A percentile compares a stretch with the other conserved stretches of the same genome.
Evolutionary conservation across 805 yeast species (phyloP).

Genomic region (Ascoidea tarda): DNA sequence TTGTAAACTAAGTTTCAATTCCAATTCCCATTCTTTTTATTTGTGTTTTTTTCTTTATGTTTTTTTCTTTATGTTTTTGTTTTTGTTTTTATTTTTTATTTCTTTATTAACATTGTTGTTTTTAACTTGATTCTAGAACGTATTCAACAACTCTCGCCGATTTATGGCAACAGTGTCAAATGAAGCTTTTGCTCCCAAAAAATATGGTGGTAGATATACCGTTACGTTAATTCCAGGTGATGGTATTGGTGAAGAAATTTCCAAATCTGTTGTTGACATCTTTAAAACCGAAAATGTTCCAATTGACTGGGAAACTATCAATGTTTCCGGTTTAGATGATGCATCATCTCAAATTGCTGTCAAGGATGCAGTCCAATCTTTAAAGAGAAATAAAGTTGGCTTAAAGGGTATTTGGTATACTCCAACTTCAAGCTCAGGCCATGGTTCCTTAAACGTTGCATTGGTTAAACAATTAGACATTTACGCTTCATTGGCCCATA

Average conservation of each 20-base stretch:
- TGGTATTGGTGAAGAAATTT: constrained; percentile 94
- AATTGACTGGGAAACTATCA: constrained; percentile 82
- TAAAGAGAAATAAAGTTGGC: constrained; percentile 94
- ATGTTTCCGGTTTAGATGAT: constrained; percentile 43
- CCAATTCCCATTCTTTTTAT: too few species aligned
- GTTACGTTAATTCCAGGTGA: constrained; percentile 97
- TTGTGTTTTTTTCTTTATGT: too few species aligned
- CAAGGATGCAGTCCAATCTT: constrained; percentile 74
- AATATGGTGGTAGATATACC: constrained; percentile 88
- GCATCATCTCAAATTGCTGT: constrained; percentile 25
- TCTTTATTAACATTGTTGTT: too few species aligned
- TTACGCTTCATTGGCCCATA: constrained; percentile 87
- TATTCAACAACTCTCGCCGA: background rate
- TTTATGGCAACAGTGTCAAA: background rate
- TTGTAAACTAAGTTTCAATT: too few species aligned
- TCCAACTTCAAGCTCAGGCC: constrained; percentile 54
- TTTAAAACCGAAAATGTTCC: constrained; percentile 83
- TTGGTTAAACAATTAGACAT: constrained; percentile 92
- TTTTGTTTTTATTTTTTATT: too few species aligned
- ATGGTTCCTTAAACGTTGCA: constrained; percentile 87
- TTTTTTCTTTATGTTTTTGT: too few species aligned
- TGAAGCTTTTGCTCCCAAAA: constrained; percentile 62
- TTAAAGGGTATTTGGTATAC: constrained; percentile 73
- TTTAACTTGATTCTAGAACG: too few species aligned
- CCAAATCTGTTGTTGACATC: constrained; percentile 84